phyloP scores from a whole-genome alignment of 179 eudicot genomes.

The Spinacia oleracea region DNA sequence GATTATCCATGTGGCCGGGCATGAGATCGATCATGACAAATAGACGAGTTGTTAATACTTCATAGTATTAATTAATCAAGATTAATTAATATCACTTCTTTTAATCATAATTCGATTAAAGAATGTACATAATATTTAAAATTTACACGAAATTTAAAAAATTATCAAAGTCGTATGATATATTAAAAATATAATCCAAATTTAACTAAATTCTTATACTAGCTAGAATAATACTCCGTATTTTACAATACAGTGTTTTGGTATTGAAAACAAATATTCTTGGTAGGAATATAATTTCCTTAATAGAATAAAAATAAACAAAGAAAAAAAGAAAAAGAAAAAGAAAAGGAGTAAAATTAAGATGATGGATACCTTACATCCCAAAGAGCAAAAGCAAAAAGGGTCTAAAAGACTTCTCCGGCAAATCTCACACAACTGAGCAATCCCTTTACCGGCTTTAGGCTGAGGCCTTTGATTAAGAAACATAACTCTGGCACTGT shows the following conservation, averaged over 20 bases:
- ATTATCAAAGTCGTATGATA: not conserved
- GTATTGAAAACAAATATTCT: no score
- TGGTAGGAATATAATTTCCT: no score
- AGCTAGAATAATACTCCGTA: no score
- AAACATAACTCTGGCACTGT: constrained; percentile 88
- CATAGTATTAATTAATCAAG: not conserved
- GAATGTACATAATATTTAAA: not conserved
- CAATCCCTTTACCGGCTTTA: constrained; percentile 64
- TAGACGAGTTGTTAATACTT: constrained; percentile 26
- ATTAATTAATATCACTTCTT: no score
- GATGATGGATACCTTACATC: constrained; percentile 94
- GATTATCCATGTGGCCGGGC: constrained; percentile 32
- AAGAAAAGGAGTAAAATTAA: no score
- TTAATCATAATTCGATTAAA: no score
- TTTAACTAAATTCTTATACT: no score
- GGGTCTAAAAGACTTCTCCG: constrained; percentile 81
- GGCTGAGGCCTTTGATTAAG: constrained; percentile 92
- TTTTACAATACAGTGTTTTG: no score
- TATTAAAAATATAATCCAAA: not conserved
- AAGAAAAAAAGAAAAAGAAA: no score
- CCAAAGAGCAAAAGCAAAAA: constrained; percentile 88
- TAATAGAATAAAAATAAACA: no score
- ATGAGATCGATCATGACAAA: constrained; percentile 27
- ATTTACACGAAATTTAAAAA: not conserved
- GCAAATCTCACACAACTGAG: constrained; percentile 86